Conservation (phyloP, 2,329 filamentous ascomycete species). For the Clonostachys rosea region DNA sequence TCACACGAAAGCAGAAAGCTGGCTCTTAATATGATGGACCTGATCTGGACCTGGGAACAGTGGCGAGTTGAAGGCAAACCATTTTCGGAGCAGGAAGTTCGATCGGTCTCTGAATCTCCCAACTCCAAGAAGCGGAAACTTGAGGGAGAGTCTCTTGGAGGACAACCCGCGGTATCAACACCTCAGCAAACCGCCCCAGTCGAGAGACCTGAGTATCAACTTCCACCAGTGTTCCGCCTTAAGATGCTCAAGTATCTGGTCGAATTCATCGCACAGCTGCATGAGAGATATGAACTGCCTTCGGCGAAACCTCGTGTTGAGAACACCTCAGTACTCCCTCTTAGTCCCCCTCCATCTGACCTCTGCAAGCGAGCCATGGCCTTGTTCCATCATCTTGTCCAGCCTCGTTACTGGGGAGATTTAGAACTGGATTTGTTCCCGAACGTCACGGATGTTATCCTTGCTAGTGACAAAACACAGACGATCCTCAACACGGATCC, state of each 20-base stretch:
- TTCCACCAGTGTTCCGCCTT: constrained; percentile 60
- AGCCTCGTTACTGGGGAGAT: constrained; percentile 86
- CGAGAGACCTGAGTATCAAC: constrained; percentile 62
- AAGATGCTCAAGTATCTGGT: constrained; percentile 94
- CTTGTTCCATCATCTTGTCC: constrained; percentile 78
- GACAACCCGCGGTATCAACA: neutral
- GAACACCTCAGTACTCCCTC: constrained; percentile 32
- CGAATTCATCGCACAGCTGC: constrained; percentile 86
- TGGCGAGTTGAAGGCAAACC: constrained; percentile 63
- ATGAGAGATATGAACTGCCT: constrained; percentile 77
- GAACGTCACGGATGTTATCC: constrained; percentile 81
- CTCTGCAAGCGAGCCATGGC: constrained; percentile 82
- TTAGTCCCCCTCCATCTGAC: constrained; percentile 60
- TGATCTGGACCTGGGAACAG: constrained; percentile 93
- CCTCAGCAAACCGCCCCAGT: neutral
- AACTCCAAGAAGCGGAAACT: constrained; percentile 70
- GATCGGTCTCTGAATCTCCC: constrained; percentile 61
- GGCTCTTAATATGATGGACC: constrained; percentile 81
- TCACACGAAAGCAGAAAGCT: constrained; percentile 91
- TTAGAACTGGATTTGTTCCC: constrained; percentile 88
- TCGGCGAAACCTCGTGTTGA: constrained; percentile 55
- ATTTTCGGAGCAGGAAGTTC: constrained; percentile 12
- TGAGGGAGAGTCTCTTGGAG: constrained; percentile 45
- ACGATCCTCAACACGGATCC: constrained; percentile 54
- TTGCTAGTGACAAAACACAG: constrained; percentile 74